Base-by-base conservation (phyloP, 345 rosid species). In the Lagerstroemia speciosa region DNA sequence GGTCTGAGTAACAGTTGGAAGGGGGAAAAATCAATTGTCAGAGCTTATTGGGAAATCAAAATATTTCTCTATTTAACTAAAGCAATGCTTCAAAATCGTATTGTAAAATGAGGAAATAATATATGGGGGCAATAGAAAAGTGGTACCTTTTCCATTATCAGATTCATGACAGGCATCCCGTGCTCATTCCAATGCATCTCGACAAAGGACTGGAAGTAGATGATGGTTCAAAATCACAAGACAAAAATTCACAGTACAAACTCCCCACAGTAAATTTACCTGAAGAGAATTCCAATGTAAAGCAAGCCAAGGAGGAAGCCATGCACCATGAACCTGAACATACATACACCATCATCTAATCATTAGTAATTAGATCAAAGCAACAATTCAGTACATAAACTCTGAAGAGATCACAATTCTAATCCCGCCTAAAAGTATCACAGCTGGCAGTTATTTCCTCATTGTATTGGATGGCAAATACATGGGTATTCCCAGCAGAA, bases 301-400 rank as follows among this genome's bases (percentile, higher is more conserved):
- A 69, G 86, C 89, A 73, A 95, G 87, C 98, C 99, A 94, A 67
- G 85, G 98, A 41, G 99, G 99, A 73, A 94, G 86, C 99, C 99
- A 95, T 27, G 98, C 89, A 67, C 89, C 83, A 81, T 88, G 96
- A 83, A 85, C 97, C 99, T 94, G 78, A 36, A 30, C 63, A 76
- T 27, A 64, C 74, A 63, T 29, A 14, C 58, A 66, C n/a, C 38
- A 36, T 9, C 43, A 67, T 67, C n/a, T 20, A 45, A 46, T 22
- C 38, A 48, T 46, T 17, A 45, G 40, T 11, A 46, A 43, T 36
- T 36, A 36, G 7, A 36, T 36, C 9, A 53, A n/a, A 26, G 27
- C 2, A 53, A 53, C 12, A 53, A 12, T 5, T 4, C 29, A 53
- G n/a, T 11, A 55, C 61, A 55, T 55, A 8, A 52, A 52, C 5